Evolutionary conservation across 306 rosid species (phyloP).

Genomic region (Rosa chinensis): DNA sequence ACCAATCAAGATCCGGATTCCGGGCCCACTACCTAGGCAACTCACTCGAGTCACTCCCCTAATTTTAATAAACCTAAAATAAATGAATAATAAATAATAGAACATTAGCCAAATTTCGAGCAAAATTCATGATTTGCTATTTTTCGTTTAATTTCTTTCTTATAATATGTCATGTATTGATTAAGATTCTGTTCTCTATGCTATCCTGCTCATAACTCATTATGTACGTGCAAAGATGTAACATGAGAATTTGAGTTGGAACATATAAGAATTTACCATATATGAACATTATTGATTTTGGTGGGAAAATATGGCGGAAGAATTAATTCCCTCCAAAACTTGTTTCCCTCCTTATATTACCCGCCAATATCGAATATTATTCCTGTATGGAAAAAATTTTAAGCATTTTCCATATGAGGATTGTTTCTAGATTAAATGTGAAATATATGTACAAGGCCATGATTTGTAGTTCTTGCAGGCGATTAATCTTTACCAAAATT

Average conservation of each 20-base stretch:
- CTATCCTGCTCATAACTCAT: background rate
- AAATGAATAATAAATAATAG: background rate
- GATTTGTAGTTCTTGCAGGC: background rate
- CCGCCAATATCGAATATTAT: background rate
- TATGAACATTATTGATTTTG: fast-evolving
- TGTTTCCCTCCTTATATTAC: background rate
- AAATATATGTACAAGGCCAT: background rate
- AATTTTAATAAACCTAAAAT: background rate
- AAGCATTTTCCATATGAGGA: background rate
- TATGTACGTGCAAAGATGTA: background rate
- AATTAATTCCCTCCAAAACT: background rate
- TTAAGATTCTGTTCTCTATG: background rate
- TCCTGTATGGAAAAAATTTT: background rate
- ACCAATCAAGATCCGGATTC: slow-evolving; percentile 13
- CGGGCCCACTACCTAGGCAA: slow-evolving; percentile 12
- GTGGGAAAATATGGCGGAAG: background rate
- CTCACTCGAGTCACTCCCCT: background rate
- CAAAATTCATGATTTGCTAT: background rate
- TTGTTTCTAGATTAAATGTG: background rate
- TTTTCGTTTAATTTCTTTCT: background rate
- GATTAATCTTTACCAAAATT: background rate
- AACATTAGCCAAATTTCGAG: background rate
- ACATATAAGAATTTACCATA: background rate
- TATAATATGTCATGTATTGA: background rate
- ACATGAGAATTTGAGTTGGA: background rate